Evolutionary conservation across 495 filamentous ascomycete species (phyloP).

Genomic region (Podospora tetraspora): DNA sequence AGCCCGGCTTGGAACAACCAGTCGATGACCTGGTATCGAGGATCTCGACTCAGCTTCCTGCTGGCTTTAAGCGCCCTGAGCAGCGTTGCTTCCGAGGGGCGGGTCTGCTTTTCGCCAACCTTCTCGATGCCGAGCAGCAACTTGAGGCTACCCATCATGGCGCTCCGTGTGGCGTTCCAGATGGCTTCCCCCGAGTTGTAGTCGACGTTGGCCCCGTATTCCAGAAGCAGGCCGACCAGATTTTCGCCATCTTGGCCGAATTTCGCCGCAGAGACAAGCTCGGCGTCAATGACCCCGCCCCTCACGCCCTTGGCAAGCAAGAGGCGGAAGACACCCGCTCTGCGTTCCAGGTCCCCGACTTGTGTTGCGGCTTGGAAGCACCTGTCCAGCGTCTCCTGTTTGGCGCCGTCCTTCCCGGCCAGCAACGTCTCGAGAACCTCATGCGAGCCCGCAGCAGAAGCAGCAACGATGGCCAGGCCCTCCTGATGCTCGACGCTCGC

Average conservation of each 20-base stretch:
- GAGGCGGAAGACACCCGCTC: constrained; percentile 37
- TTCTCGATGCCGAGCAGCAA: constrained; percentile 39
- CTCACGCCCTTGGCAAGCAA: constrained; percentile 38
- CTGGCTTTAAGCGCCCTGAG: constrained; percentile 41
- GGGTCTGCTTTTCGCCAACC: constrained; percentile 27
- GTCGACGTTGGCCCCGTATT: constrained; percentile 40
- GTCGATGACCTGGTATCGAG: constrained; percentile 37
- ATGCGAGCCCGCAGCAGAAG: constrained; percentile 35
- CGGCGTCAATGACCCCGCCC: constrained; percentile 40
- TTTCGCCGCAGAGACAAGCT: constrained; percentile 41
- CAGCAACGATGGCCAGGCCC: constrained; percentile 43
- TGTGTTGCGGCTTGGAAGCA: constrained; percentile 44
- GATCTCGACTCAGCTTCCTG: constrained; percentile 36
- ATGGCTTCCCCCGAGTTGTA: constrained; percentile 44
- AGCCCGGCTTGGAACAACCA: constrained; percentile 44
- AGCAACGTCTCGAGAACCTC: constrained; percentile 42
- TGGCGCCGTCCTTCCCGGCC: constrained; percentile 24
- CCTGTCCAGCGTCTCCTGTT: constrained; percentile 32
- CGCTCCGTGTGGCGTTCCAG: constrained; percentile 41
- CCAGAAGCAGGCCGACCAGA: constrained; percentile 39
- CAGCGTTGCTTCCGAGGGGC: constrained; percentile 35
- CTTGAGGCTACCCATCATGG: constrained; percentile 40
- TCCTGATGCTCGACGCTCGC: constrained; percentile 41
- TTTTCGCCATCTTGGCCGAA: constrained; percentile 40
- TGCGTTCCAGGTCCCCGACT: constrained; percentile 34